Conservation (phyloP, 257 asterid genomes). For the Anisodus tanguticus region DNA sequence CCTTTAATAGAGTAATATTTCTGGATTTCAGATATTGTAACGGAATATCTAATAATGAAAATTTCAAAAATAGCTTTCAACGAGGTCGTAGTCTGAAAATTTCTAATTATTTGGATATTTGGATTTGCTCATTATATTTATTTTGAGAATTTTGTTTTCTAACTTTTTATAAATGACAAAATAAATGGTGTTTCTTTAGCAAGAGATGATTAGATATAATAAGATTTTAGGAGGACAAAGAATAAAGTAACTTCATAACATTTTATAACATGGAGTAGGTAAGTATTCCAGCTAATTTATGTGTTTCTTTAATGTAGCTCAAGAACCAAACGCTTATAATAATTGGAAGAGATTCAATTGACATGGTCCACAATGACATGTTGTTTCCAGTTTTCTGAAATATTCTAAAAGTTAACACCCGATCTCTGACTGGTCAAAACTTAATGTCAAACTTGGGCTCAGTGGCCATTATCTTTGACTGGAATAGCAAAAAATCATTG, state of each 20-base stretch:
- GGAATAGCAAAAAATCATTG: neutral
- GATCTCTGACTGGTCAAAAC: neutral
- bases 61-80: neutral
- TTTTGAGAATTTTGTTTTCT: neutral
- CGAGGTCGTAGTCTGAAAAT: neutral
- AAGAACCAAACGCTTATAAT: neutral
- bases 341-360: neutral
- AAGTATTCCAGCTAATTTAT: neutral
- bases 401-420: neutral
- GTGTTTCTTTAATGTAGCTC: neutral
- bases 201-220: too few species aligned
- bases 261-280: neutral
- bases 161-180: neutral
- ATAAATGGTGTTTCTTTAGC: too few species aligned
- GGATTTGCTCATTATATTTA: neutral
- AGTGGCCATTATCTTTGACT: conserved; percentile 18
- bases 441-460: conserved; percentile 27
- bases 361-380: neutral
- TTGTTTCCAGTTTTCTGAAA: conserved; percentile 15
- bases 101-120: neutral
- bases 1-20: too few species aligned
- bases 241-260: too few species aligned
- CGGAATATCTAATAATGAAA: neutral
- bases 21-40: neutral
- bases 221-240: neutral